Base-by-base conservation (phyloP, 345 rosid species). In the Hypericum androsaemum region DNA sequence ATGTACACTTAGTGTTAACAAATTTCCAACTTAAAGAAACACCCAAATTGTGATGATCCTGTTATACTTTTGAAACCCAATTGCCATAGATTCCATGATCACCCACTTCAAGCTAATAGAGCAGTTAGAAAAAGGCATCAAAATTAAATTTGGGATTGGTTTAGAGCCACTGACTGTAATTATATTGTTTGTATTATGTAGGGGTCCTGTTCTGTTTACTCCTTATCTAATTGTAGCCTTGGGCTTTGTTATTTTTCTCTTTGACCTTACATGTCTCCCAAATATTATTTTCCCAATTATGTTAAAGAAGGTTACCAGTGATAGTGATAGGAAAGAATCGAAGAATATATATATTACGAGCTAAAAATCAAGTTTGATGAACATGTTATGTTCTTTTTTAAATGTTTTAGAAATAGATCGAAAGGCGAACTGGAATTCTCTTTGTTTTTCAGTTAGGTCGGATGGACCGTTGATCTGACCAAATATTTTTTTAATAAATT, bases 191-290 rank as follows among this genome's bases (percentile, higher is more conserved):
- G 71, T 72, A 71, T 42, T 52, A 60, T 63, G 65, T 58, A 45
- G 32, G 9, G 43, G 59, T 41, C 63, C 51, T 64, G 10, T 72
- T 76, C 68, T 72, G 71, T 52, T 66, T 41, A 66, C 71, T 63
- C 59, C 59, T 22, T 53, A 57, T 46, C 72, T 50, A 2, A 58
- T 60, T 71, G 71, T 71, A 57, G 54, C 67, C 28, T 74, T 60
- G 59, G 49, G 28, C 51, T 59, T 10, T 5, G 6, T 56, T 52
- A 47, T 10, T 41, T 46, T 52, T 46, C 28, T 46, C 11, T 32
- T 42, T 28, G 32, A 10, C 44, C 4, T 22, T 22, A 22, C 32
- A 22, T 22, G 32, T 22, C 32, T 22, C 32, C 32, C 32, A 22
- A 22, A 22, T 22, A 22, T 22, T 22, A 22, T 22, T 22, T 22